Evolutionary conservation across 2,329 filamentous ascomycete genomes (phyloP), one percentile per base, ranked within the genome.

Genomic region (Boeremia exigua): DNA sequence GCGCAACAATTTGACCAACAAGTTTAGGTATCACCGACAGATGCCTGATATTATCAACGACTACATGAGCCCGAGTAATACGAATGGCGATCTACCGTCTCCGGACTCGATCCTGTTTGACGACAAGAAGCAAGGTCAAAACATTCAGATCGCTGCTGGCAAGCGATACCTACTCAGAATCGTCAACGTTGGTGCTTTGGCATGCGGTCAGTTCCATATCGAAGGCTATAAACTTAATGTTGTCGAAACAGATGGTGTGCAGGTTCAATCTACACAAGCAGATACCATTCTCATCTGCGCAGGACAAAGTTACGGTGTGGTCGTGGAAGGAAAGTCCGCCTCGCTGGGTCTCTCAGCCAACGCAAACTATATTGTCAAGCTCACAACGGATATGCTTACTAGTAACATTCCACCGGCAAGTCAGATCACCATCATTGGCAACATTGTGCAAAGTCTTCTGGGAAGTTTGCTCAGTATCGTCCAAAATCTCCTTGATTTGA

Each of bases 41-140:
- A 84, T 85, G 77, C 75, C 77, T 0, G 68, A 68, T 2, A 73
- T 86, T 3, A 74, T 83, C 40, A 68, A 75, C 2, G 54, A 75
- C 28, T 85, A 85, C 58, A 70, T 83, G 39, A 59, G 58, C 80
- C 75, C 48, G 61, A 77, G 36, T 68, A 77, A 52, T 46, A 79
- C 78, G 6, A 78, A 76, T n/a, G 84, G 84, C 9, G 76, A 78
- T 3, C 82, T 90, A 66, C 88, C 88, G 0, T 81, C 92, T 1
- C 90, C 90, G 0, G 77, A 92, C 34, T 80, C 86, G 4, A 85
- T 86, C 1, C 79, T 93, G 38, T 82, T 92, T 72, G 92, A 93
- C 66, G 90, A 93, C 59, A 86, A 85, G 23, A 0, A 81, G 3
- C 43, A 83, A 54, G 83, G 88, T 52, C 74, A 86, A 2, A 36